Evolutionary conservation across 2,329 filamentous ascomycete genomes (phyloP).

Genomic region (Colletotrichum neosansevieriae): DNA sequence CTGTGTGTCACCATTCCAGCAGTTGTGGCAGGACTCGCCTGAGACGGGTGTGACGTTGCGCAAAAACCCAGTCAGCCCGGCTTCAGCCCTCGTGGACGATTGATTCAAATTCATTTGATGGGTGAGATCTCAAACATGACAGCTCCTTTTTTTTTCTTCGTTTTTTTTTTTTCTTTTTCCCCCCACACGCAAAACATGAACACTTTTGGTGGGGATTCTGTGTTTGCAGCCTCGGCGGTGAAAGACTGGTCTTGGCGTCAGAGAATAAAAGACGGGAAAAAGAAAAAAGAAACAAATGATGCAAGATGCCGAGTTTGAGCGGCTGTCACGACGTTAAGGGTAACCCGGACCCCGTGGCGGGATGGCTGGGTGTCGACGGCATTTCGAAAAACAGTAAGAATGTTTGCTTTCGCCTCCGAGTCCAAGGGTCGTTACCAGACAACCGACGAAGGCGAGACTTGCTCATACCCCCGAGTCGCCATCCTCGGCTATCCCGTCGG

Average conservation of each 20-base stretch:
- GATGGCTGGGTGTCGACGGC: background rate
- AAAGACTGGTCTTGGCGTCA: background rate
- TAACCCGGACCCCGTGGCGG: background rate
- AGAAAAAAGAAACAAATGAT: background rate
- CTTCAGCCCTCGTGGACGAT: no score
- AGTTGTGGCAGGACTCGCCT: background rate
- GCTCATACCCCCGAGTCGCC: background rate
- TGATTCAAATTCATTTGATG: background rate
- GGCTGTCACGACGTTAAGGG: conserved; percentile 1
- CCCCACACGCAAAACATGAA: no score
- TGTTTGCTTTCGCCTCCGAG: conserved; percentile 12
- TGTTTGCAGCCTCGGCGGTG: background rate
- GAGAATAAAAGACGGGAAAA: background rate
- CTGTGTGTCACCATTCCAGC: background rate
- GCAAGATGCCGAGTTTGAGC: background rate
- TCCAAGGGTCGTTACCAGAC: background rate
- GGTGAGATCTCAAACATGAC: conserved; percentile 18
- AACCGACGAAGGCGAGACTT: no score
- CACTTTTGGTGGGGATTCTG: no score
- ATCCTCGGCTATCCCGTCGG: conserved; percentile 11
- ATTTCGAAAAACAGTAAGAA: background rate
- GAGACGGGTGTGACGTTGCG: no score
- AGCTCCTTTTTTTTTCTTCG: background rate
- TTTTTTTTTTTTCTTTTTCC: no score
- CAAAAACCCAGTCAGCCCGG: no score